Percentiles rank a stretch among this genome's conserved stretches.
phyloP scores from a whole-genome alignment of 1,284 basidiomycete genomes.

The Abortiporus biennis region DNA sequence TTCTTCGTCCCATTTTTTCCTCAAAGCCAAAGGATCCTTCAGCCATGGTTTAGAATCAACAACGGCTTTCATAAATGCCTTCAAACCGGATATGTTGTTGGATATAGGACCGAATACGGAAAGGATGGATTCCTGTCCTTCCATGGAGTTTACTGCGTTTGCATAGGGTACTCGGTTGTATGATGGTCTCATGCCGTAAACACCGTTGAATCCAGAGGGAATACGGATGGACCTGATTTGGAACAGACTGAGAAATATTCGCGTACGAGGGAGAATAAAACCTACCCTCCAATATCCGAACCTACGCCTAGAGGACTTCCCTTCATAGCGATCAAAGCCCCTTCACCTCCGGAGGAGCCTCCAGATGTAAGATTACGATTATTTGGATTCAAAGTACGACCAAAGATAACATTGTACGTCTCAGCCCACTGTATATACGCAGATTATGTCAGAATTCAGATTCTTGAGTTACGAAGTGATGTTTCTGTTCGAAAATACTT shows the following conservation, averaged over 20 bases:
- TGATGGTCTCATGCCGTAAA: slow-evolving; percentile 63
- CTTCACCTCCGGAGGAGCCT: slow-evolving; percentile 54
- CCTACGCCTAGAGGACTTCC: slow-evolving; percentile 66
- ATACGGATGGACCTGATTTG: slow-evolving; percentile 37
- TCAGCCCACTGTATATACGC: slow-evolving; percentile 29
- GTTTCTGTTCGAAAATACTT: not conserved
- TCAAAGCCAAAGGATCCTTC: slow-evolving; percentile 55
- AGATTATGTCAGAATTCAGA: not conserved
- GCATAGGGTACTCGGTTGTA: slow-evolving; percentile 66
- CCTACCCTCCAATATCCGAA: slow-evolving; percentile 65
- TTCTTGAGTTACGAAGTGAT: too few species aligned
- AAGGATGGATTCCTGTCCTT: slow-evolving; percentile 65
- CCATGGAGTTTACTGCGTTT: slow-evolving; percentile 55
- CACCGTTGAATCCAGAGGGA: slow-evolving; percentile 36
- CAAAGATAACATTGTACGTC: slow-evolving; percentile 37
- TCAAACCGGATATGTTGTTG: slow-evolving; percentile 49
- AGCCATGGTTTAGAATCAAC: slow-evolving; percentile 60
- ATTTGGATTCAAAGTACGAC: slow-evolving; percentile 45
- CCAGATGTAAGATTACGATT: slow-evolving; percentile 46
- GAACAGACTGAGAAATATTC: not conserved
- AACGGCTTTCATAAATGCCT: slow-evolving; percentile 57
- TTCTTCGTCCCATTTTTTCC: slow-evolving; percentile 61
- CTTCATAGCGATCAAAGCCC: slow-evolving; percentile 51
- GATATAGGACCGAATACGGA: slow-evolving; percentile 74
- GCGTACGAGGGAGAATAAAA: not conserved